These are phyloP conservation scores for Trichomonas tenax DNA, from an alignment of 208 protist genomes.

Conservation along the genomic window DNA sequence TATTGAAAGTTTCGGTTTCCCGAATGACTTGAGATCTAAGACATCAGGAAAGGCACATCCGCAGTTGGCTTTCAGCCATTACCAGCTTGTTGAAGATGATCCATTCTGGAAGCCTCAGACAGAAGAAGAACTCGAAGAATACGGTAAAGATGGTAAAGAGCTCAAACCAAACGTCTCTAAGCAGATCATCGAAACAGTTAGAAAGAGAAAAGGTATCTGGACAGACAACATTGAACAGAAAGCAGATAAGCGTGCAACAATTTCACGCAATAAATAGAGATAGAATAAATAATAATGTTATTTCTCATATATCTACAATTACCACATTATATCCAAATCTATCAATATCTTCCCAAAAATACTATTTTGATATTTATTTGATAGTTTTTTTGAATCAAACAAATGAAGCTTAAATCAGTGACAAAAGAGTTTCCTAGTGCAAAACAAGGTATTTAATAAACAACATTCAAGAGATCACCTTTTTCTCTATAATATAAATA, in stretches of 20 bases:
- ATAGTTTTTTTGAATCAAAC: no score
- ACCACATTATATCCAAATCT: no score
- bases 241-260: neutral
- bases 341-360: no score
- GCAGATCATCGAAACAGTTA: neutral
- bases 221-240: neutral
- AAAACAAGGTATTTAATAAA: no score
- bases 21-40: slow-evolving; percentile 56
- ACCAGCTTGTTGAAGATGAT: slow-evolving; percentile 25
- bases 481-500: neutral
- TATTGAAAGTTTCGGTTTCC: slow-evolving; percentile 84
- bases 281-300: neutral
- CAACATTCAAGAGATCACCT: neutral
- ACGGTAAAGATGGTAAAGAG: neutral
- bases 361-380: no score
- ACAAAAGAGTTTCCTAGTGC: no score
- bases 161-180: slow-evolving; percentile 14
- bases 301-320: neutral
- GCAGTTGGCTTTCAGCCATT: slow-evolving; percentile 71
- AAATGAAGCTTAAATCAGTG: no score
- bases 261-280: neutral
- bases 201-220: slow-evolving; percentile 22
- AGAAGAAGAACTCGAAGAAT: slow-evolving; percentile 7
- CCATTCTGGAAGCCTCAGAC: slow-evolving; percentile 16
- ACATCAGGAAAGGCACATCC: slow-evolving; percentile 81